These are phyloP conservation scores for Xylaria sp. DNA, from an alignment of 2,329 filamentous ascomycete species.

Conservation along the genomic window DNA sequence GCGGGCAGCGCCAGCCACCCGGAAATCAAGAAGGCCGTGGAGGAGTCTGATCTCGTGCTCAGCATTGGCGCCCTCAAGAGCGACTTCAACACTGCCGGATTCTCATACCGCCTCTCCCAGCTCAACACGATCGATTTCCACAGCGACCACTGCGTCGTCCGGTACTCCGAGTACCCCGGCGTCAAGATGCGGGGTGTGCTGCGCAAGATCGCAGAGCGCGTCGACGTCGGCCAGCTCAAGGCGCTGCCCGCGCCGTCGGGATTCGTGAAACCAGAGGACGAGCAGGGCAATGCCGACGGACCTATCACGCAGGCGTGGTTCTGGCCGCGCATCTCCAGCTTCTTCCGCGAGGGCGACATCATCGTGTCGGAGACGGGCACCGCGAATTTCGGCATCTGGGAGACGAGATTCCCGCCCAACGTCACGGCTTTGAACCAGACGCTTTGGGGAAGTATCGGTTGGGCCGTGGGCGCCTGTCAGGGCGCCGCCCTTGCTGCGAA, in stretches of 20 bases:
- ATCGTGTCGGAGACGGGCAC: conserved; percentile 90
- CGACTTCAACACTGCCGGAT: conserved; percentile 86
- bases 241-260: conserved; percentile 65
- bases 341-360: conserved; percentile 77
- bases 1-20: conserved; percentile 79
- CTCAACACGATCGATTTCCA: conserved; percentile 86
- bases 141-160: conserved; percentile 76
- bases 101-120: conserved; percentile 81
- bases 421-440: conserved; percentile 86
- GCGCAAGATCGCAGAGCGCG: conserved; percentile 71
- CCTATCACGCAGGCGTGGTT: conserved; percentile 77
- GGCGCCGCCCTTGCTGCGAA: conserved; percentile 79
- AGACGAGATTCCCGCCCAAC: conserved; percentile 80
- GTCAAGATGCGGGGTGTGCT: conserved; percentile 84
- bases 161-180: conserved; percentile 82
- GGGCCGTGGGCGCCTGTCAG: conserved; percentile 68
- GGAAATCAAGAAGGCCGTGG: conserved; percentile 71
- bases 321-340: conserved; percentile 81
- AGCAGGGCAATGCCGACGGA: conserved; percentile 47
- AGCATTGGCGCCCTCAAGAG: conserved; percentile 74
- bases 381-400: conserved; percentile 88
- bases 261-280: conserved; percentile 58
- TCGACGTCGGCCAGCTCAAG: conserved; percentile 69
- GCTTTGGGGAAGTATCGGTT: conserved; percentile 75
- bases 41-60: conserved; percentile 76